Percentiles rank a stretch among this genome's conserved stretches.
Conservation (phyloP, 805 yeast genomes). For the Yarrowia phangngaensis region DNA sequence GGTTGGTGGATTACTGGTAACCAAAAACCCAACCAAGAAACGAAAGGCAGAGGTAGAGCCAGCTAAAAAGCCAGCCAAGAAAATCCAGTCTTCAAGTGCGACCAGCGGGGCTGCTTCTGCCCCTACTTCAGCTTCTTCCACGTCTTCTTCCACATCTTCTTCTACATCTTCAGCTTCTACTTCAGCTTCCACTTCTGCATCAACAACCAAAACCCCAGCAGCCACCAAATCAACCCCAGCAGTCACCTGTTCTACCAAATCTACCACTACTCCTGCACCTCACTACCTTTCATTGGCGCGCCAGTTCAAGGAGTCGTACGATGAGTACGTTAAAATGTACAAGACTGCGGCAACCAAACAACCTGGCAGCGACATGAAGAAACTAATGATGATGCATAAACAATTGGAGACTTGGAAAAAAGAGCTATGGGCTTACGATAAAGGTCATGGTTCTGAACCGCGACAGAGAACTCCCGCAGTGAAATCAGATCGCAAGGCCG, state of each 20-base stretch:
- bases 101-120: slow-evolving; percentile 6
- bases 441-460: slow-evolving; percentile 4
- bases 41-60: slow-evolving; percentile 17
- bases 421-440: slow-evolving; percentile 47
- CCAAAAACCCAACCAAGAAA: slow-evolving; percentile 13
- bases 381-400: slow-evolving; percentile 50
- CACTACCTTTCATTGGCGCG: slow-evolving; percentile 42
- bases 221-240: too few relatives aligned
- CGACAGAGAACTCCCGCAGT: slow-evolving; percentile 27
- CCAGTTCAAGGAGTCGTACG: slow-evolving; percentile 48
- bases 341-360: slow-evolving; percentile 33
- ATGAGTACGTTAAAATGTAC: slow-evolving; percentile 51
- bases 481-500: slow-evolving; percentile 24
- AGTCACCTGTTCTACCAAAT: too few relatives aligned
- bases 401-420: slow-evolving; percentile 54
- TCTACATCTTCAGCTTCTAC: background rate
- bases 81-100: too few relatives aligned
- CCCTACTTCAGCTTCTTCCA: background rate
- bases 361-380: slow-evolving; percentile 39
- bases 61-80: slow-evolving; percentile 7
- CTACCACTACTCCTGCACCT: slow-evolving; percentile 19
- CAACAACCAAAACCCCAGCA: too few relatives aligned
- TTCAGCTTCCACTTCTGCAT: slow-evolving; percentile 16
- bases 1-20: slow-evolving; percentile 9
- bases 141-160: background rate